A percentile compares a stretch with the other conserved stretches of the same genome.
Evolutionary conservation across 805 yeast genomes (phyloP).

Genomic region (Ogataea sp.): DNA sequence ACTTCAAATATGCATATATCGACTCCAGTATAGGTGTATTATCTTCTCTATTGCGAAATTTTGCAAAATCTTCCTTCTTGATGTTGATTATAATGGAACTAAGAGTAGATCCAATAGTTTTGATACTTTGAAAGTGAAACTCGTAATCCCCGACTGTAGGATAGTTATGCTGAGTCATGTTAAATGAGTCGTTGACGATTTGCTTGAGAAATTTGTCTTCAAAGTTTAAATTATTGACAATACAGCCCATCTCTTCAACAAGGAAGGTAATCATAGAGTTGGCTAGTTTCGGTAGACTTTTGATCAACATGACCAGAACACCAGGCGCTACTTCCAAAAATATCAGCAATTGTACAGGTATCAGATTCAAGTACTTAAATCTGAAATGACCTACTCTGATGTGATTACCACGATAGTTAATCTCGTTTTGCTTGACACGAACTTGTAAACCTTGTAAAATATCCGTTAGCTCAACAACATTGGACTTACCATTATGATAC

Average conservation of each 20-base stretch:
- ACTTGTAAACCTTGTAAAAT: conserved; percentile 14
- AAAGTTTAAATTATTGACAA: conserved; percentile 9
- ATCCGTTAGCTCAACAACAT: conserved; percentile 3
- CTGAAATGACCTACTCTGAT: conserved; percentile 20
- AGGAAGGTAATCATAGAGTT: conserved; percentile 13
- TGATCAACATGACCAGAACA: conserved; percentile 11
- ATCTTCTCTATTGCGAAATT: conserved; percentile 2
- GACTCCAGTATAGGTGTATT: conserved; percentile 6
- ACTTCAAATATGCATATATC: conserved; percentile 14
- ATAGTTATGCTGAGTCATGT: not conserved
- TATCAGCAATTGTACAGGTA: conserved; percentile 20
- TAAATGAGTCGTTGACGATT: conserved; percentile 7
- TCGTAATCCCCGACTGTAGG: conserved; percentile 14
- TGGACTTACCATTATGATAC: conserved; percentile 1
- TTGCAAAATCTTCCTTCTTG: conserved; percentile 13
- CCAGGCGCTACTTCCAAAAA: conserved; percentile 18
- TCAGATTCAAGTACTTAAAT: conserved; percentile 17
- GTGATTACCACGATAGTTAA: conserved; percentile 3
- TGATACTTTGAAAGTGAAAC: conserved; percentile 9
- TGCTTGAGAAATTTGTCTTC: conserved; percentile 8
- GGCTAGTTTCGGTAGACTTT: conserved; percentile 13
- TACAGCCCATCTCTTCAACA: conserved; percentile 15
- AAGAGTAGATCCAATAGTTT: conserved; percentile 9
- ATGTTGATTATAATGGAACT: conserved; percentile 18
- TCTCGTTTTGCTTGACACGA: conserved; percentile 15